These are phyloP conservation scores for Russula vinacea DNA, from an alignment of 768 basidiomycete species.

Conservation along the genomic window DNA sequence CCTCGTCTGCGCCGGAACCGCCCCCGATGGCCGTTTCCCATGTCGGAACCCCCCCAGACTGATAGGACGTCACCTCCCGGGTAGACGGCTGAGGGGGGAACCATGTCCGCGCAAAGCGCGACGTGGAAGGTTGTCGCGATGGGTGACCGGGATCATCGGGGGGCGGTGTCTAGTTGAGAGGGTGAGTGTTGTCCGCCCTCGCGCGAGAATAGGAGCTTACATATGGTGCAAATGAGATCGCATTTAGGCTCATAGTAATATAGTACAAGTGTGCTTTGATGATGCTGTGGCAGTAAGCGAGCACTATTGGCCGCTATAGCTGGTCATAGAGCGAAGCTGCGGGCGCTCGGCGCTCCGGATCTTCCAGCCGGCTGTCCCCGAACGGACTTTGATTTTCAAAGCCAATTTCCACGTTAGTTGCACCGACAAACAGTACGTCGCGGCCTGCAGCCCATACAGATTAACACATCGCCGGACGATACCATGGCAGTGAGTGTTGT, in stretches of 20 bases:
- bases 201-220: conserved; percentile 37
- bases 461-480: conserved; percentile 25
- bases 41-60: conserved; percentile 63
- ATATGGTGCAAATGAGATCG: conserved; percentile 61
- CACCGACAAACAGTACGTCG: conserved; percentile 6
- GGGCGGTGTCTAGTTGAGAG: conserved; percentile 46
- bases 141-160: conserved; percentile 50
- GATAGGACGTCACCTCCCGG: conserved; percentile 51
- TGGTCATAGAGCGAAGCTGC: background rate
- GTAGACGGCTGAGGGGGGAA: conserved; percentile 43
- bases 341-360: background rate
- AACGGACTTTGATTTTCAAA: conserved; percentile 35
- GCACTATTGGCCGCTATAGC: background rate
- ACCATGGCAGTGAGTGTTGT: conserved; percentile 33
- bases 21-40: conserved; percentile 47
- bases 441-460: conserved; percentile 32
- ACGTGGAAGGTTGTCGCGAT: conserved; percentile 31
- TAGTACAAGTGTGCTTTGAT: background rate
- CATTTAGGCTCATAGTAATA: conserved; percentile 40
- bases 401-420: conserved; percentile 10
- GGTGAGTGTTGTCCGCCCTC: conserved; percentile 9
- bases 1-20: conserved; percentile 39
- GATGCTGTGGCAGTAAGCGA: background rate
- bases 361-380: conserved; percentile 44
- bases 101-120: conserved; percentile 47